phyloP scores from a whole-genome alignment of 176 grass and related monocot genomes.

The Secale cereale region DNA sequence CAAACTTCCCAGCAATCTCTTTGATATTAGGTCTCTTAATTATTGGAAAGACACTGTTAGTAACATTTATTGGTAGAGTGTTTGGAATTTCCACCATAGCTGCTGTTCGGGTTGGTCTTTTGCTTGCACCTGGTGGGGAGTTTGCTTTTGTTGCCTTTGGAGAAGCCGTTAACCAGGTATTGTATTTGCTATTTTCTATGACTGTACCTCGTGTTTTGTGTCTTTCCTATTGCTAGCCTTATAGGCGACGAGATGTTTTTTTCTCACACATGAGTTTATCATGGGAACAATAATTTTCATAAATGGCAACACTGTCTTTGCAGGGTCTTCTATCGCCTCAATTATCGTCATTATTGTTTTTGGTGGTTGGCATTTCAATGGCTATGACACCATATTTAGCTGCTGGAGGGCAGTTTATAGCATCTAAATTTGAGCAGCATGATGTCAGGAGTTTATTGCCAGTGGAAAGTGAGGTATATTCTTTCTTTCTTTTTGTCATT shows the following conservation, averaged over 20 bases:
- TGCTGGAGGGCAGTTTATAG: slow-evolving; percentile 85
- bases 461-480: slow-evolving; percentile 93
- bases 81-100: slow-evolving; percentile 96
- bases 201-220: slow-evolving; percentile 1
- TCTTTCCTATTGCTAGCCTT: slow-evolving; percentile 11
- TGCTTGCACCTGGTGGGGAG: slow-evolving; percentile 98
- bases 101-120: slow-evolving; percentile 75
- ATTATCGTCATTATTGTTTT: slow-evolving; percentile 89
- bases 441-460: slow-evolving; percentile 97
- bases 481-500: neutral
- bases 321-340: slow-evolving; percentile 87
- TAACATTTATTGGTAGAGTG: slow-evolving; percentile 80
- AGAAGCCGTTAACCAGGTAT: slow-evolving; percentile 97
- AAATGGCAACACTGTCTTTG: slow-evolving; percentile 12
- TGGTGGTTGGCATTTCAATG: slow-evolving; percentile 98
- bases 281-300: slow-evolving; percentile 8
- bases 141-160: slow-evolving; percentile 99
- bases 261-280: neutral
- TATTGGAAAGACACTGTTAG: slow-evolving; percentile 80
- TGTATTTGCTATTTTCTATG: slow-evolving; percentile 17
- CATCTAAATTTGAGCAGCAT: slow-evolving; percentile 97
- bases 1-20: slow-evolving; percentile 80
- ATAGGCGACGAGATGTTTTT: neutral
- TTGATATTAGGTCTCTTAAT: slow-evolving; percentile 66
- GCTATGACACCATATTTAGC: slow-evolving; percentile 95